These are phyloP conservation scores for Trichoderma atrobrunneum DNA, from an alignment of 2,329 filamentous ascomycete genomes.

Conservation along the genomic window DNA sequence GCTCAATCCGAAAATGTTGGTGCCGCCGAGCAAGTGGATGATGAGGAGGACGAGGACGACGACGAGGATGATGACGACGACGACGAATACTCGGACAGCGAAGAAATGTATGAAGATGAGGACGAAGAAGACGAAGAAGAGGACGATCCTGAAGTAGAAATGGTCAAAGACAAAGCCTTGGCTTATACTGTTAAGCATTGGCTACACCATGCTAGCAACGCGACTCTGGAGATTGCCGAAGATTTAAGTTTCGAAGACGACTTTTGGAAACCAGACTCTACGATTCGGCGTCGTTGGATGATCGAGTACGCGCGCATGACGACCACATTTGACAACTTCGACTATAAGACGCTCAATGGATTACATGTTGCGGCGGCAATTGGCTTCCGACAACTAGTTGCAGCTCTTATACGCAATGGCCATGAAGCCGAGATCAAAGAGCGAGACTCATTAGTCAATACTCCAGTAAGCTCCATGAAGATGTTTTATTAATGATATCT, in stretches of 20 bases:
- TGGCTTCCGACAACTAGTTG: conserved; percentile 39
- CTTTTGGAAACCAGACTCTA: conserved; percentile 39
- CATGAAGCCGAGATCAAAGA: conserved; percentile 35
- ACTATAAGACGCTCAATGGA: conserved; percentile 32
- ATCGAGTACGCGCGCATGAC: conserved; percentile 35
- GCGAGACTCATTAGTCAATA: conserved; percentile 32
- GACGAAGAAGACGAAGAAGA: conserved; percentile 17
- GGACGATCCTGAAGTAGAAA: conserved; percentile 30
- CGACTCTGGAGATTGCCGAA: conserved; percentile 42
- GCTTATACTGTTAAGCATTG: conserved; percentile 41
- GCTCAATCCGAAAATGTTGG: not conserved
- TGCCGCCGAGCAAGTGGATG: not conserved
- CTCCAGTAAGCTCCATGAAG: conserved; percentile 31
- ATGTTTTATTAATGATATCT: not conserved
- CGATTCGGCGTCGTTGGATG: conserved; percentile 39
- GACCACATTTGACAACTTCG: conserved; percentile 30
- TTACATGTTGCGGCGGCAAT: conserved; percentile 39
- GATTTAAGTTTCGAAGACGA: conserved; percentile 37
- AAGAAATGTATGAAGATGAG: not conserved
- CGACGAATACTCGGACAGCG: not conserved
- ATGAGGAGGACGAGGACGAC: not conserved
- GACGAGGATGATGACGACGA: not conserved
- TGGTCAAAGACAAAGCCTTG: conserved; percentile 28
- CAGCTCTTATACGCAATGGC: conserved; percentile 38
- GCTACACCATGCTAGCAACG: conserved; percentile 41